A percentile compares a stretch with the other conserved stretches of the same genome.
These are phyloP conservation scores for Pachyrhizus erosus DNA, from an alignment of 306 rosid species.

Conservation along the genomic window DNA sequence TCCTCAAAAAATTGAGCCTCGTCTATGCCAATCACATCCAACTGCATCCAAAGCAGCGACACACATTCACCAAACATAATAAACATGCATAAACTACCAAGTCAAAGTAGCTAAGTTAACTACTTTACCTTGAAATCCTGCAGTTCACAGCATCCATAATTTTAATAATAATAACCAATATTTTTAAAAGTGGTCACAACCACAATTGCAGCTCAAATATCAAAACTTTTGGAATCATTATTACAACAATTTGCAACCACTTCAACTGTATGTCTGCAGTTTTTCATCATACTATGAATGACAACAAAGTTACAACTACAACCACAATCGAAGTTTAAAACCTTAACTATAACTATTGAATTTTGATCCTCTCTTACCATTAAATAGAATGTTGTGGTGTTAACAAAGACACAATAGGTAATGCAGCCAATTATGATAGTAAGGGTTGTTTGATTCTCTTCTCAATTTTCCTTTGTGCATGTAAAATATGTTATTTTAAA, in stretches of 20 bases:
- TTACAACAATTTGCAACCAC: background rate
- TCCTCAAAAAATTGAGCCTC: conserved; percentile 95
- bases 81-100: background rate
- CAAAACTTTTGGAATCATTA: background rate
- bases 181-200: background rate
- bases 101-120: background rate
- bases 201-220: background rate
- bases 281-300: background rate
- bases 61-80: background rate
- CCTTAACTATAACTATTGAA: background rate
- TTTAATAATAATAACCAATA: background rate
- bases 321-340: background rate
- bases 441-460: background rate
- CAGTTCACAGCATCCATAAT: background rate
- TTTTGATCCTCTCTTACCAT: background rate
- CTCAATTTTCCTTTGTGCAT: background rate
- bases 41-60: conserved; percentile 48
- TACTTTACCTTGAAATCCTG: background rate
- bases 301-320: background rate
- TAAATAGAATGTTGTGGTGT: background rate
- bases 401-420: background rate
- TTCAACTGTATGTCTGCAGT: background rate
- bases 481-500: no score
- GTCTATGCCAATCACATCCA: conserved; percentile 87
- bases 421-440: background rate